Evolutionary conservation across 2,329 filamentous ascomycete species (phyloP), one percentile per base, ranked within the genome.

Genomic region (Hypoxylon sp.): DNA sequence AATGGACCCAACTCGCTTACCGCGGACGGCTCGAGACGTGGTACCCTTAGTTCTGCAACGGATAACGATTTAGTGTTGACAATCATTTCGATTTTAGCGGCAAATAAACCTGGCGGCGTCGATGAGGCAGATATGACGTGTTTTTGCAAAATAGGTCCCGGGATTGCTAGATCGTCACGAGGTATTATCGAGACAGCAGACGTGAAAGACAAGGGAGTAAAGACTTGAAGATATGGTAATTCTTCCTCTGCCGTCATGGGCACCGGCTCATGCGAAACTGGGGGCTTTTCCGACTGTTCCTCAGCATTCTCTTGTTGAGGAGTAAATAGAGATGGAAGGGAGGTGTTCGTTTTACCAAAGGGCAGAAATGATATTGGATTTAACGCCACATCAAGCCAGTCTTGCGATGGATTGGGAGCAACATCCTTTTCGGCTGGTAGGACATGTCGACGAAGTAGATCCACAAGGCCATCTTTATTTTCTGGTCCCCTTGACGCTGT

Each of bases 211-310:
- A 96, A 84, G 0, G 91, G 88, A 0, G 88, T 91, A 73, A 96
- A 93, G 7, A 91, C 83, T 49, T 91, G 87, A 0, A 94, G 83
- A 70, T 91, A 93, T 0, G 90, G 88, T 2, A 91, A 79, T 53
- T 91, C 87, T 65, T 94, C 87, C 0, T 85, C 82, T 1, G 91
- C 83, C 0, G 86, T 84, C 80, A 94, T 83, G 0, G 83, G 83
- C 1, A 89, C 74, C 0, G 91, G 93, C 56, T 87, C 85, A 74
- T 94, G 92, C 1, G 90, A 92, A 6, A 85, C 80, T 0, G 86
- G 76, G 1, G 82, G 77, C 4, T 80, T 75, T 2, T 81, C 73
- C 3, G 81, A 74, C 10, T 79, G 75, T 10, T 76, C 69, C 38
- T 77, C 71, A 2, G 77, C 72, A 2, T 72, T 66, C n/a, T 76